Evolutionary conservation across 345 rosid species (phyloP).

Genomic region (Cardamine resedifolia): DNA sequence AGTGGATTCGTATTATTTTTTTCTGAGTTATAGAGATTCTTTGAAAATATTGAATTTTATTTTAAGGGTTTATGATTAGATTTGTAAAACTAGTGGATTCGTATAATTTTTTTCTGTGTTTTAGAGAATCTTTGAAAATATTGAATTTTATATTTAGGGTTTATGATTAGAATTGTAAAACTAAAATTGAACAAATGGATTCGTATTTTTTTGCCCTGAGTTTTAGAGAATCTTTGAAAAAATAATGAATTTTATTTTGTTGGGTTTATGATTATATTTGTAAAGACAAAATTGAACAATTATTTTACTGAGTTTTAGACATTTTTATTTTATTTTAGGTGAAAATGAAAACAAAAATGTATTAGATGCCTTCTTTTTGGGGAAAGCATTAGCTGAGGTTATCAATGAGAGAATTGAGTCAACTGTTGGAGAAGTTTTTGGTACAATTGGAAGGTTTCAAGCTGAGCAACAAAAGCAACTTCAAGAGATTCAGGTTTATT

Average conservation of each 20-base stretch:
- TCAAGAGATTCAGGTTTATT: constrained; percentile 74
- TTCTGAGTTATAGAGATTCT: neutral
- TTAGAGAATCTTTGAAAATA: no score
- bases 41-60: neutral
- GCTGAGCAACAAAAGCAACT: constrained; percentile 93
- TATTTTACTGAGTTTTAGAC: neutral
- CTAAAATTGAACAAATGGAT: neutral
- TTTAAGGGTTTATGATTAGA: neutral
- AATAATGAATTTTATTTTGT: neutral
- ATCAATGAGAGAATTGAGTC: constrained; percentile 80
- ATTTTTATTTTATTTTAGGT: constrained; percentile 43
- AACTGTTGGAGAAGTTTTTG: constrained; percentile 74
- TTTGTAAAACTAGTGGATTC: neutral
- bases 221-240: no score
- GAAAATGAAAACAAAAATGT: constrained; percentile 62
- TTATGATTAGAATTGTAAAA: neutral
- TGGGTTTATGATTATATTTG: neutral
- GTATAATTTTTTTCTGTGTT: neutral
- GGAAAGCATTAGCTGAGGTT: constrained; percentile 90
- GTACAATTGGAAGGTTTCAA: constrained; percentile 72
- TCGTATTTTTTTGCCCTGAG: neutral
- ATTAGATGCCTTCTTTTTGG: constrained; percentile 91
- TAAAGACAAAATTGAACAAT: neutral
- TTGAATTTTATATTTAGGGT: neutral
- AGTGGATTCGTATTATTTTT: neutral